Evolutionary conservation across 371 early-diverging fungal genomes (phyloP), one percentile per base, ranked within the genome.

Genomic region (Nematocida ausubeli): DNA sequence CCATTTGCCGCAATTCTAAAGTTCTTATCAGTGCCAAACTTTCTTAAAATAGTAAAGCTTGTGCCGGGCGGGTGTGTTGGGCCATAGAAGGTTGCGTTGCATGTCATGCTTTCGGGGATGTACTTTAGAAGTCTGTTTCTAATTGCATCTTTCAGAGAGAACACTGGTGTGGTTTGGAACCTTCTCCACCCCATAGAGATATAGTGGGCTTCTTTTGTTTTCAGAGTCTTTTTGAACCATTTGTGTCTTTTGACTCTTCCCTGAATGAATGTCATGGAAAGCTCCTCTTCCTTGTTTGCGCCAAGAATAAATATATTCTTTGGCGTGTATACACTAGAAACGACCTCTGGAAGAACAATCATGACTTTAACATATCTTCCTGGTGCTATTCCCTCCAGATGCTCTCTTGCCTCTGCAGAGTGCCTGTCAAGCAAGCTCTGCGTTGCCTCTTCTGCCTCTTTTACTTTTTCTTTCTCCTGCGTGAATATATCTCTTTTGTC

Each of bases 101-200:
- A 83, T 22, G 72, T 65, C 55, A 65, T 64, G 7, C 65, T 62
- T 34, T 83, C 73, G 26, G 70, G 73, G 4, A 95, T 94, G 85
- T 96, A 95, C 86, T 97, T 96, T 55, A 96, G 88, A 92, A 95
- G 91, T 70, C 94, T 89, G 86, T 95, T 95, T 55, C 95, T 89
- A 44, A 90, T 92, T 22, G 69, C 69, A 44, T 80, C 80, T 84
- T 93, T 90, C 49, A 94, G 86, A 44, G 92, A 94, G 86, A 92
- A 97, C 44, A 94, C 86, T 2, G 96, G 96, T 70, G 94, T 90
- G 44, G 91, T 91, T 84, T 96, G 95, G 89, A 95, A 93, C 62
- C 98, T 91, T 49, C 95, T 89, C 97, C 97, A 98, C 22, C 99
- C 99, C 63, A 96, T 86, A 4, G 96, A 95, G 71, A 95, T 90